phyloP scores from a whole-genome alignment of 352 stramenopile species.

The Phytophthora melonis region DNA sequence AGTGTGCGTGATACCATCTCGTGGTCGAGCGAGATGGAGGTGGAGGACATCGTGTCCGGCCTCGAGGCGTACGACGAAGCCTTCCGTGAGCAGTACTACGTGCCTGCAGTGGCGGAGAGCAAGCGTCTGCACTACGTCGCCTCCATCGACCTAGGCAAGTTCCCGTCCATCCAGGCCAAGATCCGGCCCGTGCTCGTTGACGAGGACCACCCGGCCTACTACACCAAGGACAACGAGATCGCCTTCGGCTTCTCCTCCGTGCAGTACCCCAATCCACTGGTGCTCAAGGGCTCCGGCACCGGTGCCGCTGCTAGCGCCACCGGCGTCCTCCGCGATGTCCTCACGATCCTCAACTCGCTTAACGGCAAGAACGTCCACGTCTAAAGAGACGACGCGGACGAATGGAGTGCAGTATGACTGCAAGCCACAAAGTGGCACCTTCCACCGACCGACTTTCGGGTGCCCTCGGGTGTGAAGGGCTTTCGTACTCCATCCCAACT shows the following conservation, averaged over 20 bases:
- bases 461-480: slow-evolving; percentile 29
- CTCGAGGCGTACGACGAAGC: slow-evolving; percentile 63
- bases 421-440: slow-evolving; percentile 30
- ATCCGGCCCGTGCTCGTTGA: slow-evolving; percentile 64
- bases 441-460: slow-evolving; percentile 22
- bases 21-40: slow-evolving; percentile 55
- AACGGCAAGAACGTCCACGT: slow-evolving; percentile 60
- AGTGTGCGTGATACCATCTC: slow-evolving; percentile 52
- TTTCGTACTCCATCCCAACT: slow-evolving; percentile 34
- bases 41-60: slow-evolving; percentile 59
- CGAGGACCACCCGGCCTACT: slow-evolving; percentile 70
- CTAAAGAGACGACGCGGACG: slow-evolving; percentile 18
- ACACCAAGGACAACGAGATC: slow-evolving; percentile 78
- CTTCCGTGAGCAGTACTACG: slow-evolving; percentile 68
- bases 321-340: slow-evolving; percentile 76
- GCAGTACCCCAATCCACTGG: slow-evolving; percentile 74
- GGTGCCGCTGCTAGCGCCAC: slow-evolving; percentile 71
- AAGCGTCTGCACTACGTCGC: slow-evolving; percentile 78
- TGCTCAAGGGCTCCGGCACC: slow-evolving; percentile 76
- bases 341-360: slow-evolving; percentile 78
- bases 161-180: slow-evolving; percentile 56
- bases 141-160: slow-evolving; percentile 65
- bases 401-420: slow-evolving; percentile 37
- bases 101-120: slow-evolving; percentile 45
- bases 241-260: slow-evolving; percentile 75